These are phyloP conservation scores for Euphorbia peplus DNA, from an alignment of 345 rosid genomes.

Conservation along the genomic window DNA sequence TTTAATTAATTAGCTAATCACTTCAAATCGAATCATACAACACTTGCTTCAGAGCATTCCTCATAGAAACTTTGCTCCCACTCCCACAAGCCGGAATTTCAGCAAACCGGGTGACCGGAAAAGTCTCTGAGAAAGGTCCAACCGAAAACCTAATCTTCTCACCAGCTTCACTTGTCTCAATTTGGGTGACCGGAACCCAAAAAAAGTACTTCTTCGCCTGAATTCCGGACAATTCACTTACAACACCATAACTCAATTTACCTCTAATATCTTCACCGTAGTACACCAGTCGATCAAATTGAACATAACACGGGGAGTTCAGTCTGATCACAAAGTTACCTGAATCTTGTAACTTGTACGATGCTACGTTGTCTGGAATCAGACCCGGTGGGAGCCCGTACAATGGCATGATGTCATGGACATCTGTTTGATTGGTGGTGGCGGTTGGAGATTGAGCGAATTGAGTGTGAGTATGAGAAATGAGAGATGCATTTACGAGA, in stretches of 20 bases:
- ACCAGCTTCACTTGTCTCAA: conserved; percentile 32
- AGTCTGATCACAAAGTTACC: conserved; percentile 56
- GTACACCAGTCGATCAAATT: conserved; percentile 50
- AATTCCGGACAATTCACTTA: conserved; percentile 52
- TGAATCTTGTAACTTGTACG: conserved; percentile 42
- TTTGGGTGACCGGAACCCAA: conserved; percentile 64
- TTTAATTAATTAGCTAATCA: neutral
- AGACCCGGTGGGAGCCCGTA: conserved; percentile 74
- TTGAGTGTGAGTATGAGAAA: neutral
- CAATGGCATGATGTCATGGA: conserved; percentile 63
- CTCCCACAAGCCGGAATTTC: conserved; percentile 51
- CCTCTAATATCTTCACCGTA: conserved; percentile 54
- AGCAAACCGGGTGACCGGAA: conserved; percentile 56
- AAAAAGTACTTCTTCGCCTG: conserved; percentile 60
- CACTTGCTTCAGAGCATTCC: conserved; percentile 10
- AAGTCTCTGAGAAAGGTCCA: conserved; percentile 59
- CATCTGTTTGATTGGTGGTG: conserved; percentile 24
- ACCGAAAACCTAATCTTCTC: conserved; percentile 62
- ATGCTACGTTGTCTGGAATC: conserved; percentile 52
- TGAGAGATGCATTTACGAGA: neutral
- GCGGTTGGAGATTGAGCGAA: neutral
- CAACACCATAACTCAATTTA: conserved; percentile 57
- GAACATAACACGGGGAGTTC: conserved; percentile 46
- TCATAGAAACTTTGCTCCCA: conserved; percentile 28
- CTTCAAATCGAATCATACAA: conserved; percentile 31